phyloP scores from a whole-genome alignment of 2,329 filamentous ascomycete genomes.

The Gaeumannomyces tritici region DNA sequence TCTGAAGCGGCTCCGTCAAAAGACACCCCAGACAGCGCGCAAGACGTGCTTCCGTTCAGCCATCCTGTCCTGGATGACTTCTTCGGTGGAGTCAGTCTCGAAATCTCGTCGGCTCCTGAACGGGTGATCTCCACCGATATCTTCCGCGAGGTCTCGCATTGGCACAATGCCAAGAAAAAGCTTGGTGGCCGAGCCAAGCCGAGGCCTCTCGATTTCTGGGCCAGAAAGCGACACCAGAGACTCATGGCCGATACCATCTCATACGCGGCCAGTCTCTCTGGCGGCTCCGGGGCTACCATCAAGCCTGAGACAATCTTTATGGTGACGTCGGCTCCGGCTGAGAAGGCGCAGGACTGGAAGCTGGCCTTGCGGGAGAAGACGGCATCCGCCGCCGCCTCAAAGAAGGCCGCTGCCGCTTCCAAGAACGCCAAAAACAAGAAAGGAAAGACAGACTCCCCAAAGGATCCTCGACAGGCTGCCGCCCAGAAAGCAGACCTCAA shows the following conservation, averaged over 20 bases:
- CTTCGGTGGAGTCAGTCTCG: conserved; percentile 30
- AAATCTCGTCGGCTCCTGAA: conserved; percentile 17
- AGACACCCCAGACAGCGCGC: neutral
- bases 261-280: conserved; percentile 63
- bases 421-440: conserved; percentile 23
- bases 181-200: conserved; percentile 27
- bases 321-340: neutral
- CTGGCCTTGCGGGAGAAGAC: conserved; percentile 14
- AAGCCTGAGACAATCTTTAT: conserved; percentile 56
- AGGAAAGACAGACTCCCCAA: conserved; percentile 15
- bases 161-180: conserved; percentile 50
- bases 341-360: conserved; percentile 10
- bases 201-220: conserved; percentile 17
- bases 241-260: conserved; percentile 58
- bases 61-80: conserved; percentile 36
- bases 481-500: neutral
- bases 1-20: neutral
- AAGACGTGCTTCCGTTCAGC: conserved; percentile 32
- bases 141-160: conserved; percentile 44
- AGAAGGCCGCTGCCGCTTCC: neutral
- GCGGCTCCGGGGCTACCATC: conserved; percentile 51
- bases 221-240: conserved; percentile 44
- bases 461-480: conserved; percentile 22
- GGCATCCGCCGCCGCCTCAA: neutral
- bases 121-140: conserved; percentile 18